Percentiles rank a stretch among this genome's conserved stretches.
These are phyloP conservation scores for Lentinus tigrinus DNA, from an alignment of 768 basidiomycete species.

Conservation along the genomic window DNA sequence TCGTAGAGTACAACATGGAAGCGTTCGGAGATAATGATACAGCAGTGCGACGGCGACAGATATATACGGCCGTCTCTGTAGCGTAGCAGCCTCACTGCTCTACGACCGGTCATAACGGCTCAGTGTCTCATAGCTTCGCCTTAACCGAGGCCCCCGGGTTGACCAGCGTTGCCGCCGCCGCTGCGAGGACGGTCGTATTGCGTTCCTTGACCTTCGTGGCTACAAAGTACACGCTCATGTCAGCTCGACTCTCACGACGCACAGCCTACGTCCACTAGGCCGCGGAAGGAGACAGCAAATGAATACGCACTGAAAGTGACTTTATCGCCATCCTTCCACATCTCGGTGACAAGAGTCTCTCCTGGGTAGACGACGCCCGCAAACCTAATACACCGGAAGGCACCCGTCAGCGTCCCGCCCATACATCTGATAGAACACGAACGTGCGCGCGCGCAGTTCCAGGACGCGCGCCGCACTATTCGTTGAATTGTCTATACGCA, in stretches of 20 bases:
- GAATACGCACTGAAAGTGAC: conserved; percentile 84
- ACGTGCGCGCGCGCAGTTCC: neutral
- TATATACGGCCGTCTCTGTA: no score
- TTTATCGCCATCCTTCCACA: conserved; percentile 96
- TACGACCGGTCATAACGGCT: no score
- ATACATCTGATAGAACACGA: neutral
- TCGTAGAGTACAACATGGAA: neutral
- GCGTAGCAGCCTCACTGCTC: no score
- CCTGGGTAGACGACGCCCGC: conserved; percentile 92
- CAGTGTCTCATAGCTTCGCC: conserved; percentile 54
- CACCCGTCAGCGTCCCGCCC: neutral
- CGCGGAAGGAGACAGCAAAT: neutral
- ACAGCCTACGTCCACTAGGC: neutral
- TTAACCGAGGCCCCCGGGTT: conserved; percentile 42
- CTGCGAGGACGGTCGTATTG: conserved; percentile 64
- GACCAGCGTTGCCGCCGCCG: conserved; percentile 77
- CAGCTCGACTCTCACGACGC: neutral
- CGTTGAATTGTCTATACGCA: conserved; percentile 34
- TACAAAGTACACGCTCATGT: conserved; percentile 31
- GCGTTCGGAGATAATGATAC: neutral
- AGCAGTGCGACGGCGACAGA: neutral
- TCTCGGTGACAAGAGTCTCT: conserved; percentile 91
- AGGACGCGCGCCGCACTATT: neutral
- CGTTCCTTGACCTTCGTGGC: conserved; percentile 90
- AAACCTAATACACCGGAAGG: conserved; percentile 49